Evolutionary conservation across 257 asterid species (phyloP), one percentile per base, ranked within the genome.

Genomic region (Linderniella brevidens): DNA sequence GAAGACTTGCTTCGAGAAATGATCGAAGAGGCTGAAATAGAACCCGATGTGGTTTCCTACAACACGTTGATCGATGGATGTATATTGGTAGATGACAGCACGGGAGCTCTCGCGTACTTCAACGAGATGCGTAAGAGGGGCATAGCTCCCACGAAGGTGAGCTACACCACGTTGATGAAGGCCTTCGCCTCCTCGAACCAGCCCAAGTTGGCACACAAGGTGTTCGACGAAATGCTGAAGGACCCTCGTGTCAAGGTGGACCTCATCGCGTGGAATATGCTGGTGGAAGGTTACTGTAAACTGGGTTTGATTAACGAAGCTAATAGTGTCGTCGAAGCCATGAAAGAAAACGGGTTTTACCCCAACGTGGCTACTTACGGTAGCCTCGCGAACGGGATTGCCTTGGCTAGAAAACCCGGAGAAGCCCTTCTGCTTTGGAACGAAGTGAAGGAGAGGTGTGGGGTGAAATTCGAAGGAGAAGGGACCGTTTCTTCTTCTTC

Each of bases 141-240:
- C 5, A 84, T 88, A n/a, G 79, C 87, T 19, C 98, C 96, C 4
- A 74, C 95, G 8, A 88, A 88, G 69, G 72, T 88, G 8, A 84
- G 94, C 48, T 88, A 85, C 70, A 88, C 98, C 14, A 88, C 98
- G 8, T 64, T 88, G 80, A 88, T 88, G 96, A 88, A 88, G 61
- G 96, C 98, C 47, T 88, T 88, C 44, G 94, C 94, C 9, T 64
- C 74, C 12, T 73, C 98, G 17, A 79, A 79, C 8, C 96, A 88
- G 56, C 94, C 98, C 1, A 88, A 81, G 60, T 52, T 85, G 46
- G 93, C 94, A 4, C 52, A 64, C 61, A 72, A 71, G 65, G 94
- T 88, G 17, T 88, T 88, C 17, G 96, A 88, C 37, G 98, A 88
- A 60, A 88, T 88, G 98, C 66, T 73, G 5, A 77, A 69, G 1